phyloP scores from a whole-genome alignment of 108 stramenopile species.

The Craspedostauros australis region DNA sequence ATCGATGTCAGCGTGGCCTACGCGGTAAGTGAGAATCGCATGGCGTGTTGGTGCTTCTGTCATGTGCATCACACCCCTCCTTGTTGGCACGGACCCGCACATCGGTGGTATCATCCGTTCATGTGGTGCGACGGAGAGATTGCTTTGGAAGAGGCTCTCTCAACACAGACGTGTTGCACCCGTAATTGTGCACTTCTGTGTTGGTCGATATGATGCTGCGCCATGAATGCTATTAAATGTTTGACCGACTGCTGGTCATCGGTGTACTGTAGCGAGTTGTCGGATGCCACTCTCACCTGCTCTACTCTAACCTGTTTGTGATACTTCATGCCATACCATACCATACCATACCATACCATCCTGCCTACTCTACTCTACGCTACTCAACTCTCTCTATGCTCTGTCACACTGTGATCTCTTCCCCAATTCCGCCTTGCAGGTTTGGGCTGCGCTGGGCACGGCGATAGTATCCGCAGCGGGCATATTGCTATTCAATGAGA shows the following conservation, averaged over 20 bases:
- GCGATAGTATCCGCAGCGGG: conserved; percentile 30
- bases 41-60: too few species aligned
- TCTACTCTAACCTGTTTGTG: too few species aligned
- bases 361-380: neutral
- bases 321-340: too few species aligned
- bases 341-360: too few species aligned
- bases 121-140: too few species aligned
- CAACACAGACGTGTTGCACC: neutral
- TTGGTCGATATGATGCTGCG: neutral
- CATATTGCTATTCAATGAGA: conserved; percentile 31
- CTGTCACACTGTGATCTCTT: neutral
- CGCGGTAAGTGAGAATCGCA: conserved; percentile 40
- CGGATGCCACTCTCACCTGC: too few species aligned
- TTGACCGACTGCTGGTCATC: too few species aligned
- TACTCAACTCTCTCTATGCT: neutral
- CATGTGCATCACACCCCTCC: too few species aligned
- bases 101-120: too few species aligned
- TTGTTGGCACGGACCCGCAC: too few species aligned
- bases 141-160: neutral
- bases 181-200: neutral
- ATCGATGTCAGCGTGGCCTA: conserved; percentile 45
- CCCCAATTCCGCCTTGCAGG: neutral
- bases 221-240: too few species aligned
- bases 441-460: conserved; percentile 46
- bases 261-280: too few species aligned